phyloP scores from a whole-genome alignment of 306 rosid species.

The Malus sylvestris region DNA sequence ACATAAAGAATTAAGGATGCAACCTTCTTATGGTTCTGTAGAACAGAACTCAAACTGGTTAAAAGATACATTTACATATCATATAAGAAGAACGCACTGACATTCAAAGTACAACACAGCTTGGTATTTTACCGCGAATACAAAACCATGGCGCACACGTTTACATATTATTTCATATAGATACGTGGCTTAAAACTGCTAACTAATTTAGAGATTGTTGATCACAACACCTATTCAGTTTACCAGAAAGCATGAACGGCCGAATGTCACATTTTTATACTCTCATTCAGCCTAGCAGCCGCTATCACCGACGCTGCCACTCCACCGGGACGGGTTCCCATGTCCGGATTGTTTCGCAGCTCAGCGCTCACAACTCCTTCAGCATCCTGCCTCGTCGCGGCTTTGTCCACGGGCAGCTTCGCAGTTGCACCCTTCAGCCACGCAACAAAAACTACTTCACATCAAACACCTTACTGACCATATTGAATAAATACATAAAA shows the following conservation, averaged over 20 bases:
- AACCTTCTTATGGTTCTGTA: too few species aligned
- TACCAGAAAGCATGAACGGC: background rate
- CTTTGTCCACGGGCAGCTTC: constrained; percentile 49
- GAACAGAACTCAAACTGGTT: too few species aligned
- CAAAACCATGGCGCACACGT: too few species aligned
- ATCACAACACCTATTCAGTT: too few species aligned
- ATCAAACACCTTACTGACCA: background rate
- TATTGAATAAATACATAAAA: background rate
- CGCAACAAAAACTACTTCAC: background rate
- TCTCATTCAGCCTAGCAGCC: constrained; percentile 64
- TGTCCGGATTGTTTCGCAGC: constrained; percentile 42
- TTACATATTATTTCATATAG: too few species aligned
- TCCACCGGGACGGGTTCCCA: constrained; percentile 43
- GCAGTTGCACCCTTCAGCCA: constrained; percentile 34
- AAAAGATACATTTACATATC: too few species aligned
- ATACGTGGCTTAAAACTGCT: too few species aligned
- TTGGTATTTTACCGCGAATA: too few species aligned
- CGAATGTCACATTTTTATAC: background rate
- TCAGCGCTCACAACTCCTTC: constrained; percentile 60
- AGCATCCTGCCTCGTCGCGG: constrained; percentile 44
- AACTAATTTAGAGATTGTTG: too few species aligned
- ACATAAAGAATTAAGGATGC: too few species aligned
- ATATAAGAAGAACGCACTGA: too few species aligned
- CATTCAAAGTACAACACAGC: too few species aligned
- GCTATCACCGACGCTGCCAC: constrained; percentile 58